Base-by-base conservation (phyloP, 768 basidiomycete genomes). In the Boletus reticulatus region DNA sequence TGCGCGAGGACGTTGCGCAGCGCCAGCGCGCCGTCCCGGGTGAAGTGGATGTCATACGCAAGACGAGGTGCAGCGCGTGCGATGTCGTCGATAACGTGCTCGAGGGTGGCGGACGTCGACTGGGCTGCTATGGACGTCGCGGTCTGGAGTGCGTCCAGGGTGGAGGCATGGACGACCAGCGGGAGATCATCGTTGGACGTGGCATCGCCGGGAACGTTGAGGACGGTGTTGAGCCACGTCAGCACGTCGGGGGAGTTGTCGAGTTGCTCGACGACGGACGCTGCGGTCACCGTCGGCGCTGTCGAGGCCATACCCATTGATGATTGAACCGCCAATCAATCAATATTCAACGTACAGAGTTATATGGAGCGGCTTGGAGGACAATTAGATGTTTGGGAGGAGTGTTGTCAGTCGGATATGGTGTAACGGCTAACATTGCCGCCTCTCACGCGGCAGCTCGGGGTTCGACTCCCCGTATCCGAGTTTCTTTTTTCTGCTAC, bases 41-140 rank as follows among this genome's bases (percentile, higher is more conserved):
- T 95, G 76, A 97, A 97, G 68, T 98, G 95, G 36, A 99, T 79
- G 72, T 98, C 97, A 69, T 97, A 98, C 2, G 91, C 85, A 44
- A 99, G 80, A 38, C 97, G 84, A 13, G 97, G 93, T 20, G 98
- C 87, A 6, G 87, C 84, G 47, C 94, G 84, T 3, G 95, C 93
- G 42, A 98, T 91, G 67, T 98, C 94, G 66, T 94, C 88, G 55
- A 99, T 94, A 44, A 85, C 83, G 57, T 86, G 85, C 70, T 98
- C 97, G 53, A 98, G 82, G 50, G 88, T 78, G 12, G 86, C 75
- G 4, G 94, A 91, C 0, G 94, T 95, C 62, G 98, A 95, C 66
- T 94, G 88, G 42, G 85, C 85, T 36, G 92, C 87, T 38, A 94
- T 81, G 57, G 96, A 93, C 24, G 97, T 81, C n/a, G 83, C 77